Evolutionary conservation across 768 basidiomycete genomes (phyloP), one percentile per base, ranked within the genome.

Genomic region (Trametes cinnabarina): DNA sequence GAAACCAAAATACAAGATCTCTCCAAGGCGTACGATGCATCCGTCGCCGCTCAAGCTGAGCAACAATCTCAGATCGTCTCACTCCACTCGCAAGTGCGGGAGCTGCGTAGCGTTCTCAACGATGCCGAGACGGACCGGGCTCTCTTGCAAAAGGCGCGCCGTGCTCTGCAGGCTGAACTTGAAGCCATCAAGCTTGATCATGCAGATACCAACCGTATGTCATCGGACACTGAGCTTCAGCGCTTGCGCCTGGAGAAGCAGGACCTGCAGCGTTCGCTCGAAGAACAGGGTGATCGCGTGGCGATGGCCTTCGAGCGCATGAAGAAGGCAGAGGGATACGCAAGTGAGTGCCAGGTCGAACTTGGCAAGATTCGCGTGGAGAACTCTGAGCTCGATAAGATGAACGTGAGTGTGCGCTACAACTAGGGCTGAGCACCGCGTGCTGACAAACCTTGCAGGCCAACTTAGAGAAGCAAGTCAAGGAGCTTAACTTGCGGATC

Each of bases 61-160:
- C 92, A 93, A 63, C 91, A 92, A 67, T 76, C 86, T 0, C 92
- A 92, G 61, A 92, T 94, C 44, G 87, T 90, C 26, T 81, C 87
- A 2, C 78, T 93, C 15, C 89, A 93, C 65, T 90, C 89, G 1
- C 91, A 94, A 79, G 90, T 92, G 52, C 85, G 89, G 40, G 90
- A 94, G 65, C 77, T 94, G 26, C 85, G 91, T 8, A 74, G 81
- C 23, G 88, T 92, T 15, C 74, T 94, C 61, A 90, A 93, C 65
- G 92, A 94, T 57, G 90, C 90, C 4, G 92, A 94, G 68, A 84
- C 89, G 3, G 92, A 93, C 63, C 80, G 91, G 2, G 77, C 83
- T 8, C 77, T 91, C 56, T 76, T 93, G 47, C 90, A 90, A 71
- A 91, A 90, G 69, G 91, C 92, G 19, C 84, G 92, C 17, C 83